Percentiles rank a stretch among this genome's conserved stretches.
These are phyloP conservation scores for Groenewaldozyma auringiensis DNA, from an alignment of 1,139 yeast genomes.

Conservation along the genomic window DNA sequence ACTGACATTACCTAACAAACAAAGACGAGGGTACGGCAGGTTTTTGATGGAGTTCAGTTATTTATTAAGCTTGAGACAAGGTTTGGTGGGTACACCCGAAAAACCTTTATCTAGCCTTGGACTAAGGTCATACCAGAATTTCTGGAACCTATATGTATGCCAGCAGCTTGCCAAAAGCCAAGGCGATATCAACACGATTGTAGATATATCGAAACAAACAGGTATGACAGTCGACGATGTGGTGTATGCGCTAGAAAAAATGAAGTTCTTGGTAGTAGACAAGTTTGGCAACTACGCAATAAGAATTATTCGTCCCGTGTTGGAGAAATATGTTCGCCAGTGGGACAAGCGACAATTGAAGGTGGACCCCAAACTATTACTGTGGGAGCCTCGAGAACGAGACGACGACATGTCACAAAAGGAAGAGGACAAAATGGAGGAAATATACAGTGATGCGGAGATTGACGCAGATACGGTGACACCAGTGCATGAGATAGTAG, in stretches of 20 bases:
- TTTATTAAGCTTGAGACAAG: slow-evolving; percentile 63
- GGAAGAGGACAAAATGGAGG: not conserved
- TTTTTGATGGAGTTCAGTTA: slow-evolving; percentile 86
- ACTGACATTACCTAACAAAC: slow-evolving; percentile 79
- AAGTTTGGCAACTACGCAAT: slow-evolving; percentile 40
- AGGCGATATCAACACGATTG: not conserved
- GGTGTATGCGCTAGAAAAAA: slow-evolving; percentile 73
- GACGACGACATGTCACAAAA: not conserved
- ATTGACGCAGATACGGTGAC: not conserved
- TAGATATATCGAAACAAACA: slow-evolving; percentile 48
- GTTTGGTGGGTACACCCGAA: slow-evolving; percentile 85
- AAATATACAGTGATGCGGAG: not conserved
- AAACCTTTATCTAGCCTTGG: slow-evolving; percentile 89
- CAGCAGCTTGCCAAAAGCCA: not conserved
- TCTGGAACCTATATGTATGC: slow-evolving; percentile 50
- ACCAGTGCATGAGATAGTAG: too few species aligned
- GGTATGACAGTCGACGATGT: slow-evolving; percentile 85
- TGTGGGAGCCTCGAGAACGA: slow-evolving; percentile 45
- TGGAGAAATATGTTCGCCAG: slow-evolving; percentile 40
- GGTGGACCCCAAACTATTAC: slow-evolving; percentile 44
- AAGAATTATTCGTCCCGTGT: slow-evolving; percentile 40
- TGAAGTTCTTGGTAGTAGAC: slow-evolving; percentile 51
- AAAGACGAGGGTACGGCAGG: slow-evolving; percentile 84
- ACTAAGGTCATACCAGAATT: slow-evolving; percentile 71
- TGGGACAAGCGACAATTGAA: slow-evolving; percentile 56